Evolutionary conservation across 2,329 filamentous ascomycete genomes (phyloP).

Genomic region (Scedosporium aurantiacum): DNA sequence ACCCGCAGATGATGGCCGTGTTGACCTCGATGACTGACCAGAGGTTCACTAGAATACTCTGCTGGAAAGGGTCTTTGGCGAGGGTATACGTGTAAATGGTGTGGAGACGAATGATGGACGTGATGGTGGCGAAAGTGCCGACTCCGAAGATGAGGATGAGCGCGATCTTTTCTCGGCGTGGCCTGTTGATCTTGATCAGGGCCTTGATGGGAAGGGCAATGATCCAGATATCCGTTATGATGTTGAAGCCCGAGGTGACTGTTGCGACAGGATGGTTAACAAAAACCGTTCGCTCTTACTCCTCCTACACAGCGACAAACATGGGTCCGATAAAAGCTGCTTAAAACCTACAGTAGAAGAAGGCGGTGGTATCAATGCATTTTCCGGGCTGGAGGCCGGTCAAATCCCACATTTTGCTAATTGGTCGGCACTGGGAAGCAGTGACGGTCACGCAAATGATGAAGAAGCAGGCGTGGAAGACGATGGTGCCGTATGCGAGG

Average conservation of each 20-base stretch:
- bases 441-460: slow-evolving; percentile 27
- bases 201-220: slow-evolving; percentile 32
- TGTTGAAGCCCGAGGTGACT: slow-evolving; percentile 32
- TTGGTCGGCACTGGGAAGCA: slow-evolving; percentile 28
- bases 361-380: slow-evolving; percentile 29
- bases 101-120: slow-evolving; percentile 27
- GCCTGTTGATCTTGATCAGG: slow-evolving; percentile 33
- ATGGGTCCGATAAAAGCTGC: not conserved
- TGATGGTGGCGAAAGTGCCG: slow-evolving; percentile 24
- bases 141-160: slow-evolving; percentile 33
- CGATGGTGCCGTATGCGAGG: slow-evolving; percentile 23
- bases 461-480: slow-evolving; percentile 27
- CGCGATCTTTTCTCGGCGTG: slow-evolving; percentile 35
- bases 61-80: slow-evolving; percentile 23
- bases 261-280: not conserved
- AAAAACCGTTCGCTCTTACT: not conserved
- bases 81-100: slow-evolving; percentile 26
- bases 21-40: slow-evolving; percentile 39
- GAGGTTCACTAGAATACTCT: slow-evolving; percentile 19
- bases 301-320: not conserved
- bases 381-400: slow-evolving; percentile 17
- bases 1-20: slow-evolving; percentile 36
- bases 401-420: slow-evolving; percentile 31
- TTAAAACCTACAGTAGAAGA: slow-evolving; percentile 26
- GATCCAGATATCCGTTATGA: slow-evolving; percentile 34